Base-by-base conservation (phyloP, 1,139 yeast species). In the Debaryomyces singareniensis region DNA sequence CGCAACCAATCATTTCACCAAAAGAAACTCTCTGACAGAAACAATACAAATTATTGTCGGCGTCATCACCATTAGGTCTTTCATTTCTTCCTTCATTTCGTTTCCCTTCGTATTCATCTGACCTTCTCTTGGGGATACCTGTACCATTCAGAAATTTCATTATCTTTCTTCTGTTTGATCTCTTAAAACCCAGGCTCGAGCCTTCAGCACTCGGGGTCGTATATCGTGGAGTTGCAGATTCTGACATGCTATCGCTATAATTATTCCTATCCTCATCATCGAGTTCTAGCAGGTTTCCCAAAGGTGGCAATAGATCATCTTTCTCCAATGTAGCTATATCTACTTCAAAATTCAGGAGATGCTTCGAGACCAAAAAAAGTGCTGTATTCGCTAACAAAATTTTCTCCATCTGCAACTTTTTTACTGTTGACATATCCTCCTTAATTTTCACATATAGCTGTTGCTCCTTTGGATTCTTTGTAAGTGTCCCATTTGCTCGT, bases 1-100 rank as follows among this genome's bases (percentile, higher is more conserved):
- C 96, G 53, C 96, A 86, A 0, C 94, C 95, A 54, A 86, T 78
- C 95, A 86, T 86, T 42, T 84, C 85, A 9, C 95, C 95, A 58
- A 79, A 83, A 1, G 94, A 82, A 0, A 82, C 87, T 39, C 85
- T 75, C 44, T 82, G 85, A 51, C 96, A 86, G 55, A 80, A 74
- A 54, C 95, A 86, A 53, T 85, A 86, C 31, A 77, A 55, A 35
- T 71, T 75, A 36, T 66, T 73, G 53, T 64, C 73, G 16, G 82
- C 84, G 40, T 78, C 87, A 30, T 78, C 89, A 13, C 67, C 67
- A 5, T 52, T 53, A 2, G 51, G 46, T 29, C 36, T 49, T 24
- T 18, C 28, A 13, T 24, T 21, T 16, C 31, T n/a, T 11, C 39
- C 44, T 13, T 44, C 47, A 13, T 40, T 45, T 14, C 33, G 35